Evolutionary conservation across 2,329 filamentous ascomycete species (phyloP).

Genomic region (Aureobasidium vineae): DNA sequence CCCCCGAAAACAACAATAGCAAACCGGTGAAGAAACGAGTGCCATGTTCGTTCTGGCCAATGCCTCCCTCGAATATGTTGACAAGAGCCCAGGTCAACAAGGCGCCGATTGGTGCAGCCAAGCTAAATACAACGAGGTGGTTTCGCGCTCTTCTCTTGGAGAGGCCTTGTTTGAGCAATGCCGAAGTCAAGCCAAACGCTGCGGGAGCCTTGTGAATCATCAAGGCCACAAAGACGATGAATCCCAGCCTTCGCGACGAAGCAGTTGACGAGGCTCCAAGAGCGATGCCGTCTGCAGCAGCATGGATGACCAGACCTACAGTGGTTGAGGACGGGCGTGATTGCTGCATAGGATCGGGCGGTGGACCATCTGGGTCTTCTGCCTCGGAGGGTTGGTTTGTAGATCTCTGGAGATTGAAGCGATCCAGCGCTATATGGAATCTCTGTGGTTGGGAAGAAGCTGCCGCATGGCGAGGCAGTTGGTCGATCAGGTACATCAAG

Average conservation of each 20-base stretch:
- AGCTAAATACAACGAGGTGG: constrained; percentile 85
- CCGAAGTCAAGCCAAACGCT: constrained; percentile 88
- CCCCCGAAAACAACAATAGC: constrained; percentile 93
- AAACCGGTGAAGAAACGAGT: constrained; percentile 89
- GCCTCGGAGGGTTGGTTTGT: constrained; percentile 22
- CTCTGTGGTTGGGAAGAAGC: constrained; percentile 59
- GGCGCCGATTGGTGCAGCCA: constrained; percentile 85
- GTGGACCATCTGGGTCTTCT: constrained; percentile 38
- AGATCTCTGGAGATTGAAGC: constrained; percentile 28
- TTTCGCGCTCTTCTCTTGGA: constrained; percentile 80
- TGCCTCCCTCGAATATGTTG: constrained; percentile 65
- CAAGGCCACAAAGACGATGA: constrained; percentile 93
- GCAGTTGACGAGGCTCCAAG: constrained; percentile 76
- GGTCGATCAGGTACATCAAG: constrained; percentile 95
- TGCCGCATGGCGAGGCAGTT: constrained; percentile 70
- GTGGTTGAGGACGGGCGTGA: constrained; percentile 58
- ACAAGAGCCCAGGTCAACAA: constrained; percentile 79
- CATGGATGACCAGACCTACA: constrained; percentile 91
- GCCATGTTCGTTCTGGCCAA: constrained; percentile 55
- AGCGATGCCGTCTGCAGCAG: constrained; percentile 91
- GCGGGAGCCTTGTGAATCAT: constrained; percentile 98
- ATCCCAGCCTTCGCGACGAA: constrained; percentile 69
- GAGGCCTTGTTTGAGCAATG: constrained; percentile 85
- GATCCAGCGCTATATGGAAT: constrained; percentile 81
- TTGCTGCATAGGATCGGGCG: constrained; percentile 41